Conservation (phyloP, 805 yeast genomes). For the Candida piceae region DNA sequence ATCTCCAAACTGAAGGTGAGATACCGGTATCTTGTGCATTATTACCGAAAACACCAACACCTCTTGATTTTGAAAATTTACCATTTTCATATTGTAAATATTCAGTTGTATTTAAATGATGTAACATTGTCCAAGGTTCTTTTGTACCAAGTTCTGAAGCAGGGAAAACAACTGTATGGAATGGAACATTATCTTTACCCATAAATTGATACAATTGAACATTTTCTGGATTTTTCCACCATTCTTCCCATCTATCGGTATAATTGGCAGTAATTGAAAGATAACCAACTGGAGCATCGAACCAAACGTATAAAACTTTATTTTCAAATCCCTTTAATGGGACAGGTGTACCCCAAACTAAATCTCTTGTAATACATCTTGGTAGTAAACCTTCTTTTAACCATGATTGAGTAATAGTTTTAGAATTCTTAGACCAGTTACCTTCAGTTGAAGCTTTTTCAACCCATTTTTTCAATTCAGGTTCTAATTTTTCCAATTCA, state of each 20-base stretch:
- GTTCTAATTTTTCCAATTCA: slow-evolving; percentile 78
- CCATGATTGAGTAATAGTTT: slow-evolving; percentile 89
- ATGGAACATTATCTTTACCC: slow-evolving; percentile 99
- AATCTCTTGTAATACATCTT: slow-evolving; percentile 94
- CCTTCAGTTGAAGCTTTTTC: slow-evolving; percentile 64
- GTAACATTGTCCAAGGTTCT: slow-evolving; percentile 85
- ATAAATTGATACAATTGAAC: slow-evolving; percentile 91
- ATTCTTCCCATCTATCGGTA: slow-evolving; percentile 70
- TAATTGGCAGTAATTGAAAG: slow-evolving; percentile 94
- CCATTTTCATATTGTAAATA: slow-evolving; percentile 97
- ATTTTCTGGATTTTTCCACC: slow-evolving; percentile 95
- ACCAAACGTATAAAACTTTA: slow-evolving; percentile 97
- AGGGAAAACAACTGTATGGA: slow-evolving; percentile 98
- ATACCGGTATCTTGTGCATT: slow-evolving; percentile 92
- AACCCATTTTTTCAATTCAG: slow-evolving; percentile 68
- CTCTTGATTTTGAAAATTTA: slow-evolving; percentile 96
- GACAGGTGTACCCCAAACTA: slow-evolving; percentile 98
- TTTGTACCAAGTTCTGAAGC: slow-evolving; percentile 83
- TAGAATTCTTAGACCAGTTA: slow-evolving; percentile 88
- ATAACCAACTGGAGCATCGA: slow-evolving; percentile 97
- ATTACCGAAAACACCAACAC: slow-evolving; percentile 97
- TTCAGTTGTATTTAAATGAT: slow-evolving; percentile 91
- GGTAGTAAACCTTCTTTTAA: slow-evolving; percentile 87
- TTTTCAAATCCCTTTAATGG: slow-evolving; percentile 82
- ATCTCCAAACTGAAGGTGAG: slow-evolving; percentile 95